Evolutionary conservation across 1,284 basidiomycete genomes (phyloP), one percentile per base, ranked within the genome.

Genomic region (Puccinia novopanici): DNA sequence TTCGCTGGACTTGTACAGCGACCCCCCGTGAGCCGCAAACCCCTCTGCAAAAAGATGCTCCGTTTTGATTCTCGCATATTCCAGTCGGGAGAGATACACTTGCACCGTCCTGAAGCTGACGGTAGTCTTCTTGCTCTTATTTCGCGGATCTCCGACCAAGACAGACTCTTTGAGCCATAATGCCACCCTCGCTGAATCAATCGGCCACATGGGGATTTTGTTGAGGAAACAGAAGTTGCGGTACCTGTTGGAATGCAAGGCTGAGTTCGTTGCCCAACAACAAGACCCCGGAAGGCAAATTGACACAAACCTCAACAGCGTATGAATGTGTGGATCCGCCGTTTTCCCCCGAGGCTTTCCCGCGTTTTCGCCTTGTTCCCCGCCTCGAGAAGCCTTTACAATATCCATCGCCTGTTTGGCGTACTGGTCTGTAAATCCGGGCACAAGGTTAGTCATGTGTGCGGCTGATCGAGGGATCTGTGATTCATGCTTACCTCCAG

Each of bases 301-400:
- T 55, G 13, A 2, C n/a, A 40, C 72, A 12, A 4, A 74, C 72
- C 72, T 59, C 9, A 74, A 55, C 37, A 80, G 40, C 19, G 77
- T 80, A 40, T 80, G 77, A n/a, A 80, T 67, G 34, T 80, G 77
- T 17, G 77, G 77, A 80, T 80, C 77, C n/a, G 77, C 72, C 37
- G 68, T 61, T 45, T 67, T 73, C 13, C 52, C 42, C 34, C 65
- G 40, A 9, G 70, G 19, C 24, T 72, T 61, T 17, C 34, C 24
- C 13, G 55, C 55, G n/a, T 24, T 50, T 40, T 67, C 54, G 54
- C 55, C 45, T 0, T 37, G 50, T n/a, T 68, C 67, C 22, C 40
- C 45, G 10, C 52, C 70, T 4, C 77, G 77, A 27, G 68, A 55
- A 30, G 50, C 59, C 19, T 59, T 72, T 17, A 80, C 77, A 34